A percentile compares a stretch with the other conserved stretches of the same genome.
These are phyloP conservation scores for Debaryomyces castellii DNA, from an alignment of 805 yeast species.

Conservation along the genomic window DNA sequence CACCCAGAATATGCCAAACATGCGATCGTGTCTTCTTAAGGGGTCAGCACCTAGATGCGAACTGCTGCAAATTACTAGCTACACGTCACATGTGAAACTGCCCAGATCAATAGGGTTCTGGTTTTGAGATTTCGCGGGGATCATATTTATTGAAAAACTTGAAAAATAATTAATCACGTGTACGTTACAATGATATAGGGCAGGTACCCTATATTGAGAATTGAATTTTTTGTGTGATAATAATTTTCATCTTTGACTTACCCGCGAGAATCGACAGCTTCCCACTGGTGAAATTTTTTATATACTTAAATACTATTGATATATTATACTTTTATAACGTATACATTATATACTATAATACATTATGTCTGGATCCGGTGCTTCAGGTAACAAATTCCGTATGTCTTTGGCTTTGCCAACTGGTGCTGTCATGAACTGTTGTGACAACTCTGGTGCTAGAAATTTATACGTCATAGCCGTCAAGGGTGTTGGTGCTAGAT, in stretches of 20 bases:
- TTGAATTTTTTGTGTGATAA: not conserved
- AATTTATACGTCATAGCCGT: slow-evolving; percentile 98
- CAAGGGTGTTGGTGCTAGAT: slow-evolving; percentile 99
- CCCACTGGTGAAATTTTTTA: slow-evolving; percentile 5
- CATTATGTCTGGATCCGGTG: slow-evolving; percentile 86
- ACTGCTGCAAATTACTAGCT: too few species aligned
- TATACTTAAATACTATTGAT: not conserved
- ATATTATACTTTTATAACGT: slow-evolving; percentile 1
- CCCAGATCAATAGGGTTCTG: too few species aligned
- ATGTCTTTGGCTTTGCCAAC: slow-evolving; percentile 99
- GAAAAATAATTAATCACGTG: too few species aligned
- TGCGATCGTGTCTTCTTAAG: too few species aligned
- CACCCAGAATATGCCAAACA: too few species aligned
- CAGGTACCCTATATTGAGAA: not conserved
- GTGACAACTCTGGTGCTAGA: slow-evolving; percentile 99
- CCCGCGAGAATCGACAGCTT: not conserved
- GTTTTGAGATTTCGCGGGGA: too few species aligned
- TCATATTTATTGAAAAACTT: too few species aligned
- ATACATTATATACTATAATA: slow-evolving; percentile 26
- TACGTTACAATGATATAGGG: too few species aligned
- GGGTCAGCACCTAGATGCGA: too few species aligned
- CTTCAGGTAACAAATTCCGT: slow-evolving; percentile 99
- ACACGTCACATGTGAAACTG: too few species aligned
- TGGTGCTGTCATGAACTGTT: slow-evolving; percentile 99
- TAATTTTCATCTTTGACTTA: not conserved